Base-by-base conservation (phyloP, 2,329 filamentous ascomycete species). In the Alternaria ventricosa region DNA sequence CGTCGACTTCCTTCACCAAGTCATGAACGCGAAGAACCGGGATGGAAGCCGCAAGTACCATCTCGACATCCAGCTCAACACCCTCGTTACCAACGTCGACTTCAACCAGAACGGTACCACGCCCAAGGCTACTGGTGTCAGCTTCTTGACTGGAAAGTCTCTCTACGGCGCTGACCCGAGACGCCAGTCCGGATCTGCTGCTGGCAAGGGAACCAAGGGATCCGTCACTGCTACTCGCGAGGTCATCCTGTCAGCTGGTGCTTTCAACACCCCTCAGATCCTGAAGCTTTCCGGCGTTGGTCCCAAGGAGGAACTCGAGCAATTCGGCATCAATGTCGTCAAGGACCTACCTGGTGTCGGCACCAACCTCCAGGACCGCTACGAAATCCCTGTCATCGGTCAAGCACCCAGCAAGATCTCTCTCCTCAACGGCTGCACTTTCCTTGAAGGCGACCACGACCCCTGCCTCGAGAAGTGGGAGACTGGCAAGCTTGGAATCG, bases 251-350 rank as follows among this genome's bases (percentile, higher is more conserved):
- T 67, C 73, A 8, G 72, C 65, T 6, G 89, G 89, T 15, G 83
- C 87, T 0, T 90, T 87, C 76, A 88, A 90, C 75, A 85, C 85
- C 0, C 88, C 88, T 2, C 89, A 91, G 75, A 75, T 91, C 6
- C 84, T 91, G 82, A 89, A 61, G 89, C 70, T 75, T 44, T 87
- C 83, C 55, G 89, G 89, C n/a, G 84, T 91, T 33, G 89, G 89
- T 0, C 87, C 88, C 0, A 71, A 77, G 11, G 73, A 79, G 0
- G 85, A 89, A 67, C 83, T 92, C 6, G 66, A 82, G 20, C 80
- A 81, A 56, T 84, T 87, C 71, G 78, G 81, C n/a, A 90, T 91
- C 65, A 71, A 82, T 2, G 78, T 87, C 1, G 67, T 89, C 18
- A 81, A 84, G 5, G 83, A 90, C 64, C 85, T 87, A 0, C 85